Percentiles rank a stretch among this genome's conserved stretches.
These are phyloP conservation scores for Dictyostelium discoideum DNA, from an alignment of 78 protist species.

Conservation along the genomic window dicty_2.7 NC_007088.5:7487501-7488000, in stretches of 20 bases:
- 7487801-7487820: slow-evolving; percentile 92
- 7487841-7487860: slow-evolving; percentile 78
- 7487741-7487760: slow-evolving; percentile 29
- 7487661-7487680: slow-evolving; percentile 52
- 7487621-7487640: slow-evolving; percentile 67
- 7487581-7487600: slow-evolving; percentile 51
- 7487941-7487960: slow-evolving; percentile 73
- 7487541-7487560: slow-evolving; percentile 82
- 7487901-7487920: slow-evolving; percentile 80
- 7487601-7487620: slow-evolving; percentile 58
- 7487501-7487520: too few species aligned
- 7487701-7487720: slow-evolving; percentile 16
- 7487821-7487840: slow-evolving; percentile 89
- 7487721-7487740: slow-evolving; percentile 35
- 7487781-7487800: slow-evolving; percentile 77
- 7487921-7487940: slow-evolving; percentile 63
- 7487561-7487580: slow-evolving; percentile 78
- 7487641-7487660: slow-evolving; percentile 69
- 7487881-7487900: slow-evolving; percentile 89
- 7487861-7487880: slow-evolving; percentile 83
- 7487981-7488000: background rate
- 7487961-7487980: background rate
- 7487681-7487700: slow-evolving; percentile 84
- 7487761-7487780: slow-evolving; percentile 57
- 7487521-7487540: background rate